These are phyloP conservation scores for Intubia oerlemansii DNA, from an alignment of 2,329 filamentous ascomycete species.

Conservation along the genomic window DNA sequence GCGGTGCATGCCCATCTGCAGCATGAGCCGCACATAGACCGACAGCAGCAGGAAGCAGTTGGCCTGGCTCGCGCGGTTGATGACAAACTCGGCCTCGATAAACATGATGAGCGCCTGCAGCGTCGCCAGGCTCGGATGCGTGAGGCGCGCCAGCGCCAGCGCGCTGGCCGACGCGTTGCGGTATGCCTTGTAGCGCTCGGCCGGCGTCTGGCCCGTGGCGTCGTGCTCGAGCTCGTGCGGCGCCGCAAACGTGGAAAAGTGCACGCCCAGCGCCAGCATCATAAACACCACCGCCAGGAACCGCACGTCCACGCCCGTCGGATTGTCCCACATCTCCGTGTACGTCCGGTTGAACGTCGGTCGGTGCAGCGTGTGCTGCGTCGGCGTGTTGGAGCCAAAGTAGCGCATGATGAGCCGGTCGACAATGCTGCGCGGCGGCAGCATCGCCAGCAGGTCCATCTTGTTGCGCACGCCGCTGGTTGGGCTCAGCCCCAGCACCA, in stretches of 20 bases:
- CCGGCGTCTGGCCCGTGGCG: constrained; percentile 18
- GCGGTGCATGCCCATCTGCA: constrained; percentile 37
- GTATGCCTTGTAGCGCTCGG: constrained; percentile 27
- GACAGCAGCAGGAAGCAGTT: constrained; percentile 30
- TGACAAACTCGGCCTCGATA: constrained; percentile 29
- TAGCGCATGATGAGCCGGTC: constrained; percentile 30
- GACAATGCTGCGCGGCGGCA: constrained; percentile 24
- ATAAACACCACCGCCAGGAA: constrained; percentile 14
- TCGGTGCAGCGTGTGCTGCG: constrained; percentile 25
- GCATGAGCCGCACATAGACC: constrained; percentile 28
- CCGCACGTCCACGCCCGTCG: constrained; percentile 6
- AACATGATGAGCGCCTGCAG: constrained; percentile 30
- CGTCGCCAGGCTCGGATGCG: constrained; percentile 24
- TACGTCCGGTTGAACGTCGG: constrained; percentile 15
- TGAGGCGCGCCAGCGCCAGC: constrained; percentile 27
- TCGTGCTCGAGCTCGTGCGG: constrained; percentile 22
- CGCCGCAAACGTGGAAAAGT: constrained; percentile 21
- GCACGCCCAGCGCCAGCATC: constrained; percentile 14
- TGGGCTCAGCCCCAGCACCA: constrained; percentile 15
- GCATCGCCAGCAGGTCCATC: constrained; percentile 22
- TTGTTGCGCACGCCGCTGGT: constrained; percentile 17
- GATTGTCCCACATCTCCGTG: constrained; percentile 12
- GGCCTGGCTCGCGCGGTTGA: constrained; percentile 27
- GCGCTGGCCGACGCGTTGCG: constrained; percentile 28
- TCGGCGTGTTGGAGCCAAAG: constrained; percentile 30